Conservation (phyloP, 345 rosid genomes). For the Adansonia digitata region DNA sequence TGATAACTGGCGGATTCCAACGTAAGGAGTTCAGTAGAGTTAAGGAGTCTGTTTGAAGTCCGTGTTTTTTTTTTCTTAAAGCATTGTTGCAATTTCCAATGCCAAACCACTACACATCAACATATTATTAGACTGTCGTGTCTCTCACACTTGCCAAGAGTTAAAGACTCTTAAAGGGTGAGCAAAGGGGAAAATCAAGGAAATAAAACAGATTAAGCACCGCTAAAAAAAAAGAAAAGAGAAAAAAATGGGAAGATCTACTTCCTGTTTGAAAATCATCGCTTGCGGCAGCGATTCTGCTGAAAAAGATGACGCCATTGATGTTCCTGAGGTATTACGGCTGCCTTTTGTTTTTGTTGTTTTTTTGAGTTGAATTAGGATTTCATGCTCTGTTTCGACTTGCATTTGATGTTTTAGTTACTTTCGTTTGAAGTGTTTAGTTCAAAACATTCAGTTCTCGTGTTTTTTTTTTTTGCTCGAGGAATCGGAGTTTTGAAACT, state of each 20-base stretch:
- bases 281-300: slow-evolving; percentile 55
- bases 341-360: background rate
- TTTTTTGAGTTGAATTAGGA: background rate
- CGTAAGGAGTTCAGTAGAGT: slow-evolving; percentile 16
- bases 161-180: background rate
- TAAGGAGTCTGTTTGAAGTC: slow-evolving; percentile 40
- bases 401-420: slow-evolving; percentile 9
- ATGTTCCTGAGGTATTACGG: slow-evolving; percentile 36
- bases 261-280: slow-evolving; percentile 59
- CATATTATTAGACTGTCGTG: slow-evolving; percentile 19
- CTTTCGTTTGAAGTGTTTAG: too few species aligned
- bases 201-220: slow-evolving; percentile 6
- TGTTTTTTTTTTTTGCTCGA: background rate
- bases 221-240: background rate
- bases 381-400: background rate
- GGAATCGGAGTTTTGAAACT: background rate
- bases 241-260: slow-evolving; percentile 29
- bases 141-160: slow-evolving; percentile 1
- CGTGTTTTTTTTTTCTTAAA: slow-evolving; percentile 17
- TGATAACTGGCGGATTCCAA: slow-evolving; percentile 41
- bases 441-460: background rate
- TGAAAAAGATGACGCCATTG: slow-evolving; percentile 35
- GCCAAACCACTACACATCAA: slow-evolving; percentile 12
- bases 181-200: slow-evolving; percentile 1
- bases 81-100: slow-evolving; percentile 44